These are phyloP conservation scores for Jackrogersella minutella DNA, from an alignment of 495 filamentous ascomycete genomes.

Conservation along the genomic window DNA sequence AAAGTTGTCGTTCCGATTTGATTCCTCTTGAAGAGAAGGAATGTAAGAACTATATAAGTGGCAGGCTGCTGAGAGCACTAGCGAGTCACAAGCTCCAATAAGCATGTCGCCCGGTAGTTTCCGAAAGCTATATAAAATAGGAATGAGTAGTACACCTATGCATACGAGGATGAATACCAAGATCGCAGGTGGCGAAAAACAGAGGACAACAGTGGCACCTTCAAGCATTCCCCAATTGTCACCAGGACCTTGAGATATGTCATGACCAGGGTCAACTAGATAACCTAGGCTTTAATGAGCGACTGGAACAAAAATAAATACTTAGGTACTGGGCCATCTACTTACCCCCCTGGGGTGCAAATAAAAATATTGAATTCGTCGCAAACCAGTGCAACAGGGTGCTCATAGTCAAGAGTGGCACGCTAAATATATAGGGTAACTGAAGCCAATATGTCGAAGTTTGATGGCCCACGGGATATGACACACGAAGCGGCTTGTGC, in stretches of 20 bases:
- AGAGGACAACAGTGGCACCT: not conserved
- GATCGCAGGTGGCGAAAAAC: constrained; percentile 1
- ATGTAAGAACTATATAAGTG: too few relatives aligned
- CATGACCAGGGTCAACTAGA: not conserved
- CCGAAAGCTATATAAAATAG: constrained; percentile 1
- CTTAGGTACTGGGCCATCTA: not conserved
- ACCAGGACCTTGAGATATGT: not conserved
- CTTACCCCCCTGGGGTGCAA: constrained; percentile 17
- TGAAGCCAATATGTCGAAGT: constrained; percentile 26
- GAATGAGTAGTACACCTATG: not conserved
- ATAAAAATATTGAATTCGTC: constrained; percentile 23
- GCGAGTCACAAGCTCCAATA: not conserved
- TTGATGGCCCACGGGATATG: constrained; percentile 27
- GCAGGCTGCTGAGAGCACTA: constrained; percentile 10
- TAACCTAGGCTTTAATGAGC: not conserved
- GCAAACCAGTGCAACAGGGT: constrained; percentile 32
- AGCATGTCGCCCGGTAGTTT: constrained; percentile 5
- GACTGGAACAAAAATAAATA: too few relatives aligned
- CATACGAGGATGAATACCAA: not conserved
- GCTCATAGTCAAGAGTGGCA: constrained; percentile 41
- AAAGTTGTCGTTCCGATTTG: too few relatives aligned
- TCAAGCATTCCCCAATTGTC: not conserved
- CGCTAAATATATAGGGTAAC: constrained; percentile 21
- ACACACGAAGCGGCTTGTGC: constrained; percentile 28
- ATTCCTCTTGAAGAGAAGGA: too few relatives aligned